Base-by-base conservation (phyloP, 139 green algal genomes). In the Yamagishiella unicocca region DNA sequence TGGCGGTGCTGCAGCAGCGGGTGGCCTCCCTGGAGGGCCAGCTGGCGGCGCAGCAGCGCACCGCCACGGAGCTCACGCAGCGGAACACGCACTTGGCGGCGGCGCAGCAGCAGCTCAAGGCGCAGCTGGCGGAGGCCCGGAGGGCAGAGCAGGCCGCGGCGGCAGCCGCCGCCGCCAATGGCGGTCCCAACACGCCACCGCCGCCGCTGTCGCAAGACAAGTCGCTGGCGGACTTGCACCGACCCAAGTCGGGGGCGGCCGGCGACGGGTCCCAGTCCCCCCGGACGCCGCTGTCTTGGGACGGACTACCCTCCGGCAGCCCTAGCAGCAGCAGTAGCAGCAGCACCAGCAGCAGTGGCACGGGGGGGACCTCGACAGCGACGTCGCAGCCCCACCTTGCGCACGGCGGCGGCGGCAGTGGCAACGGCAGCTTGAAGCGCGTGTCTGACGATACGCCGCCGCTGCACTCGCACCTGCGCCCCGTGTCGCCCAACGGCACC, bases 221-320 rank as follows among this genome's bases (percentile, higher is more conserved):
- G 72, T 80, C 72, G 43, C 72, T 80, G 42, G 62, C 19, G 40
- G 61, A 70, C 7, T 40, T 70, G n/a, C 61, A 50, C 54, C 1
- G 14, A 17, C 33, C 54, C 37, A 12, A 40, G 24, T 17, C 37
- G 54, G 54, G 22, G 12, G 54, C 27, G 76, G 53, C 7, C 9
- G 42, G 10, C 19, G 79, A 53, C 29, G 79, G 61, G 61, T 61
- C 79, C 40, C 27, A 8, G 27, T 85, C 79, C 42, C 79, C 79
- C 6, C 79, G 79, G 37, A 85, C 79, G n/a, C 79, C 79, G 61
- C 42, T 85, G 40, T 45, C 33, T 29, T 85, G 61, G 61, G 79
- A 75, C 42, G 31, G 19, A 38, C 2, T n/a, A 40, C 42, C 42
- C 29, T 45, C 61, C 1, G 40, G 27, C n/a, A 66, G 46, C 74